Conservation (phyloP, 306 rosid species). For the Prosopis cineraria region DNA sequence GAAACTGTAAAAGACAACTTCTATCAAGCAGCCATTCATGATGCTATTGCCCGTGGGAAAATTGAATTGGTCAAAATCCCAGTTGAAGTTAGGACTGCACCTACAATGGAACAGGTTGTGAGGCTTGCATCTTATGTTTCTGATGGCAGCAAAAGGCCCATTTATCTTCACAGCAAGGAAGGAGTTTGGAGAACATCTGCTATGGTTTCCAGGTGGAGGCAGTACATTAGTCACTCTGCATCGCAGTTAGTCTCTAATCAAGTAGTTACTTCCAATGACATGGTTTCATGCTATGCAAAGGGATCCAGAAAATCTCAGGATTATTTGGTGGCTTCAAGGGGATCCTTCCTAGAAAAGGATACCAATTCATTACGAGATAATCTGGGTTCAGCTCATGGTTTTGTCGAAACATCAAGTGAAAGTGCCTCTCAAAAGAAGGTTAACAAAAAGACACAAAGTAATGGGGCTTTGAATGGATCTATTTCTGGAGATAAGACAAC, state of each 20-base stretch:
- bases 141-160: conserved; percentile 69
- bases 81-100: conserved; percentile 75
- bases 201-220: conserved; percentile 95
- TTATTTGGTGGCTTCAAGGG: conserved; percentile 32
- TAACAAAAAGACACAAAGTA: conserved; percentile 30
- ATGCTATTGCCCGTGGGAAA: conserved; percentile 68
- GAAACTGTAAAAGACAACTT: conserved; percentile 71
- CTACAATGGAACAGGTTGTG: conserved; percentile 82
- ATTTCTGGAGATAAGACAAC: conserved; percentile 42
- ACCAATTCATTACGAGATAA: conserved; percentile 44
- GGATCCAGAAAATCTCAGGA: conserved; percentile 45
- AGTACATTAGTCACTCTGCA: conserved; percentile 54
- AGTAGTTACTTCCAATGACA: conserved; percentile 40
- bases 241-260: conserved; percentile 48
- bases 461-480: conserved; percentile 42
- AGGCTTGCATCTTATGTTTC: conserved; percentile 78
- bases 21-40: conserved; percentile 54
- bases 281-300: conserved; percentile 38
- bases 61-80: conserved; percentile 82
- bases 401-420: conserved; percentile 35
- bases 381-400: conserved; percentile 38
- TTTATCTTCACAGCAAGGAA: conserved; percentile 93
- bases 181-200: conserved; percentile 89
- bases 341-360: conserved; percentile 42
- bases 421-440: conserved; percentile 30